Percentiles rank a stretch among this genome's conserved stretches.
These are phyloP conservation scores for Alternaria arbusti DNA, from an alignment of 2,329 filamentous ascomycete genomes.

Conservation along the genomic window DNA sequence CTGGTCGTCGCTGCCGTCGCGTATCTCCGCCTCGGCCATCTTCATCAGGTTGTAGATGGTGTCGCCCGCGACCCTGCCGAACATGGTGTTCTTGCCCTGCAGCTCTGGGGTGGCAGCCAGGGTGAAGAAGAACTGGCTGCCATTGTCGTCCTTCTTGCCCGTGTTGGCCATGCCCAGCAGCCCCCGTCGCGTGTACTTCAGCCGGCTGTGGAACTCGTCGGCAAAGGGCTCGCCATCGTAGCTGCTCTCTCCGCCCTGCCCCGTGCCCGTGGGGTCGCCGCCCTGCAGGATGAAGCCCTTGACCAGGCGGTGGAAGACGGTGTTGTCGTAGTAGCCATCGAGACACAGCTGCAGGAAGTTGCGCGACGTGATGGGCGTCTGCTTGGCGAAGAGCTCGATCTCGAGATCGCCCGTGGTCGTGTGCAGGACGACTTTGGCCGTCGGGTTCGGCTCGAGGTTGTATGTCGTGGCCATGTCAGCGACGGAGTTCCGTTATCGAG, in stretches of 20 bases:
- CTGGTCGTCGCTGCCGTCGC: constrained; percentile 76
- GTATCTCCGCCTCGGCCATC: constrained; percentile 86
- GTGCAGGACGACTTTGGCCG: constrained; percentile 87
- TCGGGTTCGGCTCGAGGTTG: constrained; percentile 93
- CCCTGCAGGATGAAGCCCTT: constrained; percentile 94
- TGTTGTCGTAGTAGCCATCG: constrained; percentile 93
- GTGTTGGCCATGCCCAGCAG: constrained; percentile 96
- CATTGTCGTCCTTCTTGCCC: constrained; percentile 77
- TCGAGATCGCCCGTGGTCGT: constrained; percentile 89
- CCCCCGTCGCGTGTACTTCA: constrained; percentile 92
- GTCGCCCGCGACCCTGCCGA: constrained; percentile 89
- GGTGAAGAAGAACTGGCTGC: constrained; percentile 97
- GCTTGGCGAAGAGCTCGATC: constrained; percentile 93
- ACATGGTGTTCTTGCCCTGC: constrained; percentile 88
- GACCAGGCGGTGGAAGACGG: constrained; percentile 91
- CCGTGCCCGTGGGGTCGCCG: constrained; percentile 91
- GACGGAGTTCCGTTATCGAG: background rate
- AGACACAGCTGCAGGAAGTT: constrained; percentile 96
- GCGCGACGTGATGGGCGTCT: constrained; percentile 86
- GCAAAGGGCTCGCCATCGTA: constrained; percentile 83
- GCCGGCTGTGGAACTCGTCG: constrained; percentile 89
- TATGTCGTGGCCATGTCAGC: constrained; percentile 82
- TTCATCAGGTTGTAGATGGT: constrained; percentile 96
- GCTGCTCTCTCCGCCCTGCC: constrained; percentile 89
- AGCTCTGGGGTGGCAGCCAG: constrained; percentile 82